A percentile compares a stretch with the other conserved stretches of the same genome.
phyloP scores from a whole-genome alignment of 441 rosid genomes.

The Codiaeum variegatum region DNA sequence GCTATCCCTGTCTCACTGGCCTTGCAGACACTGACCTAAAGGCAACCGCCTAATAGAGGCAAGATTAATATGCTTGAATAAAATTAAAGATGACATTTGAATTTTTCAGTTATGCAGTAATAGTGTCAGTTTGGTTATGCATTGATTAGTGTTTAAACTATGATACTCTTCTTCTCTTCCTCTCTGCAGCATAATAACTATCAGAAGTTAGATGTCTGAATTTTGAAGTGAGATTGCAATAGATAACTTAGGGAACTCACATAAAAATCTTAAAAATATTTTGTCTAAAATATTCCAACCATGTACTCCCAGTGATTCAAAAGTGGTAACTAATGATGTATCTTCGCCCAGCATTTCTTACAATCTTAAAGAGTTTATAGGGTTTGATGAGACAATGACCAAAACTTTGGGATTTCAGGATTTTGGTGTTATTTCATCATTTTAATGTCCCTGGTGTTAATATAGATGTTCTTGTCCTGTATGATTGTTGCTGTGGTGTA shows the following conservation, averaged over 20 bases:
- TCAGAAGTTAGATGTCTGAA: neutral
- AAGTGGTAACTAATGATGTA: neutral
- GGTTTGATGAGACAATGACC: neutral
- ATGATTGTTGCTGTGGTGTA: neutral
- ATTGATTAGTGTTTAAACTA: neutral
- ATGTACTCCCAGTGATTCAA: neutral
- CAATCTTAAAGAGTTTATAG: neutral
- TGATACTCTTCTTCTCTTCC: neutral
- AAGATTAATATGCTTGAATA: neutral
- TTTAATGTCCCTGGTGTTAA: neutral
- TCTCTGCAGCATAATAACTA: neutral
- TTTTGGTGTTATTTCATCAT: neutral
- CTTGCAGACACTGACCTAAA: neutral
- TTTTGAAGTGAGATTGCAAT: neutral
- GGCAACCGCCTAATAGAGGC: neutral
- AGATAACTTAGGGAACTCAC: neutral
- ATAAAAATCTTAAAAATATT: too few relatives aligned
- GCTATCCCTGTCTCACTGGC: neutral
- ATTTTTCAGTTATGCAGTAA: neutral
- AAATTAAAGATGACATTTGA: neutral
- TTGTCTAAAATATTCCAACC: neutral
- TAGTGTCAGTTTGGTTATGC: neutral
- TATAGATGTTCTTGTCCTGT: neutral
- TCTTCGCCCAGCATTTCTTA: neutral
- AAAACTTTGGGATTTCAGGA: neutral